Conservation (phyloP, 495 filamentous ascomycete species). For the Amorphotheca resinae region DNA sequence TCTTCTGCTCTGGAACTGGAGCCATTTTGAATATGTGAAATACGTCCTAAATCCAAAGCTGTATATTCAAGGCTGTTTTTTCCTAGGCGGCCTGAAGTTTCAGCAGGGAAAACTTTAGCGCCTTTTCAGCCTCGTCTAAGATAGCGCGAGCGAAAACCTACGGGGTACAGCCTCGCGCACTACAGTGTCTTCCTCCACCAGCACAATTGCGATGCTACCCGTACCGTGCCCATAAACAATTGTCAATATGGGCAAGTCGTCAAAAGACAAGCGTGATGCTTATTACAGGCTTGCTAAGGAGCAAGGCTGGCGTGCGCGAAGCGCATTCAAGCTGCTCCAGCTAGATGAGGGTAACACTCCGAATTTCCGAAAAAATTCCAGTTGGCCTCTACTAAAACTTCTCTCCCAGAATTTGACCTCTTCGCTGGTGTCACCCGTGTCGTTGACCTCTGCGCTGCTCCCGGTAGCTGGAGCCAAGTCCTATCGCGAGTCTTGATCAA, state of each 20-base stretch:
- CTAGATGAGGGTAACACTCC: constrained; percentile 56
- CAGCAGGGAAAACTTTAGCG: background rate
- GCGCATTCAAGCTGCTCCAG: constrained; percentile 93
- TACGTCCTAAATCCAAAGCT: background rate
- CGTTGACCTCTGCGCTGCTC: constrained; percentile 91
- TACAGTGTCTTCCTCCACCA: background rate
- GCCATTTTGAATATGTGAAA: constrained; percentile 7
- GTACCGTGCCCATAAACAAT: background rate
- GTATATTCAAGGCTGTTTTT: no score
- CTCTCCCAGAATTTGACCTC: constrained; percentile 67
- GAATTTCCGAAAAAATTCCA: background rate
- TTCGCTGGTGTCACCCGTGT: constrained; percentile 82
- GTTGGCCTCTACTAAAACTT: constrained; percentile 17
- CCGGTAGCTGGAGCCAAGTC: constrained; percentile 94
- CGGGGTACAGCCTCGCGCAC: constrained; percentile 11
- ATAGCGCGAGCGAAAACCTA: background rate
- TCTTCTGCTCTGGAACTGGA: constrained; percentile 17
- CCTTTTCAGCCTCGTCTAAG: constrained; percentile 6
- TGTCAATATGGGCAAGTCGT: constrained; percentile 82
- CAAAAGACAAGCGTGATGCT: constrained; percentile 95
- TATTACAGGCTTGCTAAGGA: constrained; percentile 98
- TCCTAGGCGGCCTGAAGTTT: no score
- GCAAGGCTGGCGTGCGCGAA: constrained; percentile 93
- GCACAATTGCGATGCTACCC: background rate
- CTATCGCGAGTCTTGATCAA: constrained; percentile 86